Evolutionary conservation across 352 stramenopile species (phyloP), one percentile per base, ranked within the genome.

Genomic region (Phytophthora pini): DNA sequence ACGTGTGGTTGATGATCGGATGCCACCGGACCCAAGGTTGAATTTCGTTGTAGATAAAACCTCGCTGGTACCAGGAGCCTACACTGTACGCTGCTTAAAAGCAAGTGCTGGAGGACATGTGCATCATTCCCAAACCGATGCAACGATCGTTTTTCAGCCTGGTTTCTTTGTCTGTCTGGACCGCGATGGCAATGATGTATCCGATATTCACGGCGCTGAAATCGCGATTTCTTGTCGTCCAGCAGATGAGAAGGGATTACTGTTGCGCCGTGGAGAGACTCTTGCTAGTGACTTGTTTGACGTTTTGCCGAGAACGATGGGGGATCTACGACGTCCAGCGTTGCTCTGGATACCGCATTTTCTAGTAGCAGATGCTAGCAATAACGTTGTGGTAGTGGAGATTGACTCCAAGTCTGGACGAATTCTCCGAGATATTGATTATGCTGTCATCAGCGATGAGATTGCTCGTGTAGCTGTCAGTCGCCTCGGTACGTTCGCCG

Each of bases 261-360:
- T 36, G 15, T 47, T 84, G 27, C 57, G 40, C 9, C 29, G 36
- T 26, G 67, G 59, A 32, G 77, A 88, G 8, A 48, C 27, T 8
- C 62, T 92, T 12, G 65, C 86, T 11, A 90, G 82, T 32, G 55
- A 49, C 12, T 39, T 92, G 11, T 45, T 90, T 15, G 75, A 80
- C 9, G 24, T 92, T 9, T 20, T 81, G 3, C 82, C 84, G 6
- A 50, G 34, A 44, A 60, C 70, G 5, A 75, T 73, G 29, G 72
- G 65, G 3, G 3, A 39, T 5, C 56, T 84, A 36, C 43, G 72
- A 15, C 67, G 63, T n/a, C 73, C 66, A 6, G 59, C 61, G 32
- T 46, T 76, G 20, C 43, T 82, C 12, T 78, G 58, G 61, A 34
- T 82, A 17, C 67, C 73, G 0, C 76, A 80, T 41, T 74, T 27